A percentile compares a stretch with the other conserved stretches of the same genome.
phyloP scores from a whole-genome alignment of 2,329 filamentous ascomycete genomes.

The Ceratocystis ficicola region DNA sequence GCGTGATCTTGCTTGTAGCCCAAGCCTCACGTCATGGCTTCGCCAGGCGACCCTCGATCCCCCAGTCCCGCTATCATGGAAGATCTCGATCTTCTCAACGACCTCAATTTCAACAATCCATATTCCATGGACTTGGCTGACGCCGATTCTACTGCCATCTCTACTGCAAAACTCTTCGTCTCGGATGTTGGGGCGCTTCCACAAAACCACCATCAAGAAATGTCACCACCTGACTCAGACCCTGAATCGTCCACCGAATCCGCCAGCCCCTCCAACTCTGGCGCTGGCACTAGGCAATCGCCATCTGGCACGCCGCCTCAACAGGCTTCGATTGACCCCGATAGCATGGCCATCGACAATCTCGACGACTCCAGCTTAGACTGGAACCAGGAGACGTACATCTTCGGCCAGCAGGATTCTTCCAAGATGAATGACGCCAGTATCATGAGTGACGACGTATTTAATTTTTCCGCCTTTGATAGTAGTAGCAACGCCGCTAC shows the following conservation, averaged over 20 bases:
- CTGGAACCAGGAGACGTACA: constrained; percentile 17
- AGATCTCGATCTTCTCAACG: constrained; percentile 17
- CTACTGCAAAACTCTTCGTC: constrained; percentile 16
- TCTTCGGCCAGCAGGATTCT: constrained; percentile 18
- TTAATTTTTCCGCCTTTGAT: constrained; percentile 21
- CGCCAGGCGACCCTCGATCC: constrained; percentile 18
- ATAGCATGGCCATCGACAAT: constrained; percentile 16
- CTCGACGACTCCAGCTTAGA: constrained; percentile 17
- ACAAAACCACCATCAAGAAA: constrained; percentile 18
- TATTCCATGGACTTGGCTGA: constrained; percentile 18
- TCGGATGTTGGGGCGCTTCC: constrained; percentile 17
- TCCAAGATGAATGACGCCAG: constrained; percentile 17
- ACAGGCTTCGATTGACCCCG: constrained; percentile 8
- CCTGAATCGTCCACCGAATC: constrained; percentile 21
- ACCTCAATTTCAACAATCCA: constrained; percentile 19
- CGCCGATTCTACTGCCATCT: constrained; percentile 7
- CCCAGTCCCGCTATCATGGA: constrained; percentile 21
- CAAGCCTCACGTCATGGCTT: constrained; percentile 19
- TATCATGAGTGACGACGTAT: constrained; percentile 21
- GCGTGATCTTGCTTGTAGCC: constrained; percentile 7
- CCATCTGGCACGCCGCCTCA: constrained; percentile 21
- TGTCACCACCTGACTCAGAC: constrained; percentile 22
- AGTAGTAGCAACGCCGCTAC: constrained; percentile 10
- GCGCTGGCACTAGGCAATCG: constrained; percentile 18
- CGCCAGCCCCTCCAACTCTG: constrained; percentile 20